A percentile compares a stretch with the other conserved stretches of the same genome.
Evolutionary conservation across 805 yeast species (phyloP).

Genomic region (Lipomyces mesembrius): DNA sequence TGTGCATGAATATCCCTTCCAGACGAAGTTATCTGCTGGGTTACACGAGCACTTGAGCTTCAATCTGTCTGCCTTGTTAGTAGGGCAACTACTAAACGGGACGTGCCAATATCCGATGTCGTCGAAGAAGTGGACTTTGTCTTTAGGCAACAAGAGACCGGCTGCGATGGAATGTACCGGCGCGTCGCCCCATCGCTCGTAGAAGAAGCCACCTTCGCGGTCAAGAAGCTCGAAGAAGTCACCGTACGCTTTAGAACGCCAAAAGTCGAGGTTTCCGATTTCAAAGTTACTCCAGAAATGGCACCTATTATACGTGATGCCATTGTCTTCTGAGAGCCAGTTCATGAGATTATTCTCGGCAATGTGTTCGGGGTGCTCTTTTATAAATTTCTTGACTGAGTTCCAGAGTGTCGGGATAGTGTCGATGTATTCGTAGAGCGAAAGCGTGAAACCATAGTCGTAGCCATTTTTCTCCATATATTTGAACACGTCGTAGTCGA

Average conservation of each 20-base stretch:
- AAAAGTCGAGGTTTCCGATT: slow-evolving; percentile 62
- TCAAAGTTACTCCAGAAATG: slow-evolving; percentile 85
- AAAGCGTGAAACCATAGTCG: slow-evolving; percentile 75
- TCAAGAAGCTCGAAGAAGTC: slow-evolving; percentile 63
- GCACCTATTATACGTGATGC: slow-evolving; percentile 69
- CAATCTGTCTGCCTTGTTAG: slow-evolving; percentile 54
- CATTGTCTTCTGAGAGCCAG: slow-evolving; percentile 72
- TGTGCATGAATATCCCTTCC: slow-evolving; percentile 51
- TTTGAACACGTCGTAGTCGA: slow-evolving; percentile 78
- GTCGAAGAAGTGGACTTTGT: slow-evolving; percentile 61
- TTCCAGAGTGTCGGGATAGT: slow-evolving; percentile 83
- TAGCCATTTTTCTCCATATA: slow-evolving; percentile 77
- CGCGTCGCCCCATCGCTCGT: slow-evolving; percentile 82
- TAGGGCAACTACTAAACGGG: slow-evolving; percentile 65
- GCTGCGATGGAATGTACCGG: slow-evolving; percentile 73
- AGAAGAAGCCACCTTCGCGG: slow-evolving; percentile 67
- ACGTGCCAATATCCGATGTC: slow-evolving; percentile 64
- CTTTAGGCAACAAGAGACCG: slow-evolving; percentile 56
- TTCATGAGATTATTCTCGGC: slow-evolving; percentile 67
- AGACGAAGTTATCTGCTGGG: slow-evolving; percentile 47
- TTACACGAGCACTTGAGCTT: slow-evolving; percentile 65
- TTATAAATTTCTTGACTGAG: slow-evolving; percentile 65
- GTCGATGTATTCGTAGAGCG: slow-evolving; percentile 68
- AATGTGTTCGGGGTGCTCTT: slow-evolving; percentile 61
- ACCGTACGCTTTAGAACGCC: slow-evolving; percentile 59